These are phyloP conservation scores for Scleromitrula shiraiana DNA, from an alignment of 2,329 filamentous ascomycete species.

Conservation along the genomic window DNA sequence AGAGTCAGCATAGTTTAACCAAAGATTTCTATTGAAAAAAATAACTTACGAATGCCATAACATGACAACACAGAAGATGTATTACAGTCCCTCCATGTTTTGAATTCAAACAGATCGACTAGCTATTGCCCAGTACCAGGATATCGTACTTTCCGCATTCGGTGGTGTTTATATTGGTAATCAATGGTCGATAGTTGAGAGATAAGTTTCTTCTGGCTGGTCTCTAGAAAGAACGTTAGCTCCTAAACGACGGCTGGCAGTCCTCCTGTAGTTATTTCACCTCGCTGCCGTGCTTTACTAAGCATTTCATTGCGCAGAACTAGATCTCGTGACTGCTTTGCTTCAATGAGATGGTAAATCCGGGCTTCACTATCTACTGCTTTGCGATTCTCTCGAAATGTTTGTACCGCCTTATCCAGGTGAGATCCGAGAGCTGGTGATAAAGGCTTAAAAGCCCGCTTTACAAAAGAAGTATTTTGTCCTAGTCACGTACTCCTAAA, in stretches of 20 bases:
- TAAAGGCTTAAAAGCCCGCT: background rate
- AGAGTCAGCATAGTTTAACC: background rate
- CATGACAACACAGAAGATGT: background rate
- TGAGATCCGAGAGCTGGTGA: background rate
- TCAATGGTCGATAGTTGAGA: background rate
- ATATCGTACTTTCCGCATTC: background rate
- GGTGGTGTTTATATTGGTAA: background rate
- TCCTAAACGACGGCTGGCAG: no score
- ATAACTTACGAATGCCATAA: constrained; percentile 1
- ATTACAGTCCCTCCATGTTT: background rate
- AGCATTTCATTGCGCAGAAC: background rate
- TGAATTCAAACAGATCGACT: background rate
- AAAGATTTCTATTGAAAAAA: background rate
- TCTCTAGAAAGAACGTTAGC: background rate
- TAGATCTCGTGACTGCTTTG: background rate
- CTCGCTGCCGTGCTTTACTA: background rate
- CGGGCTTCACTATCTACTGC: background rate
- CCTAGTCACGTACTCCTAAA: background rate
- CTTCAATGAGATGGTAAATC: background rate
- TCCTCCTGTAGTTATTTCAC: no score
- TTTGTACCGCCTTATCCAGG: background rate
- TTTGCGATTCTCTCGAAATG: background rate
- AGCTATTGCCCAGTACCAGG: background rate
- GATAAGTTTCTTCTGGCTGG: background rate
- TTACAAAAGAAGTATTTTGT: background rate